These are phyloP conservation scores for Rhodamnia argentea DNA, from an alignment of 345 rosid species.

Conservation along the genomic window DNA sequence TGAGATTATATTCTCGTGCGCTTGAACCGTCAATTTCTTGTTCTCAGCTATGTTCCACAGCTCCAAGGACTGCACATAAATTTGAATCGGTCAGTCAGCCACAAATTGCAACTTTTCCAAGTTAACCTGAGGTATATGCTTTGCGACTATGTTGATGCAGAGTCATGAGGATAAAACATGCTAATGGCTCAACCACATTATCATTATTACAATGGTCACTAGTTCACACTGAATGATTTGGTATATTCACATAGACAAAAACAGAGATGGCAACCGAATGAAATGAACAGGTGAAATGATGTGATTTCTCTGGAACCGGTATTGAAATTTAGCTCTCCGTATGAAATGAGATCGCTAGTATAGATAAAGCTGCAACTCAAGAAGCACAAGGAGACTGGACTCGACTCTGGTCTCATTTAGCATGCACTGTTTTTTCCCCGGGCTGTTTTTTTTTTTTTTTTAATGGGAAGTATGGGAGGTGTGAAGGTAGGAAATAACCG, in stretches of 20 bases:
- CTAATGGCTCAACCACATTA: neutral
- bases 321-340: neutral
- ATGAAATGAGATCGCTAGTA: neutral
- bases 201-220: neutral
- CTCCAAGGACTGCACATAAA: slow-evolving; percentile 43
- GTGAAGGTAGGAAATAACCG: neutral
- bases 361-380: neutral
- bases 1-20: slow-evolving; percentile 45
- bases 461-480: neutral
- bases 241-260: neutral
- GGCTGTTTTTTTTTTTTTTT: neutral
- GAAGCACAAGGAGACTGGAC: neutral
- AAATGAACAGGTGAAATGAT: neutral
- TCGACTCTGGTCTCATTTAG: neutral
- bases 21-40: slow-evolving; percentile 41
- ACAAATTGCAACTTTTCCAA: neutral
- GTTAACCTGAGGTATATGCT: neutral
- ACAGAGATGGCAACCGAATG: neutral
- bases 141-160: neutral
- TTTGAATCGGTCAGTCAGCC: neutral
- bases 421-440: neutral
- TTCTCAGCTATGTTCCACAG: slow-evolving; percentile 60
- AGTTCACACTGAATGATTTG: neutral
- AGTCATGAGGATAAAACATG: neutral
- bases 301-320: neutral